phyloP scores from a whole-genome alignment of 1,139 yeast genomes.

The Tardiomyces blankii region DNA sequence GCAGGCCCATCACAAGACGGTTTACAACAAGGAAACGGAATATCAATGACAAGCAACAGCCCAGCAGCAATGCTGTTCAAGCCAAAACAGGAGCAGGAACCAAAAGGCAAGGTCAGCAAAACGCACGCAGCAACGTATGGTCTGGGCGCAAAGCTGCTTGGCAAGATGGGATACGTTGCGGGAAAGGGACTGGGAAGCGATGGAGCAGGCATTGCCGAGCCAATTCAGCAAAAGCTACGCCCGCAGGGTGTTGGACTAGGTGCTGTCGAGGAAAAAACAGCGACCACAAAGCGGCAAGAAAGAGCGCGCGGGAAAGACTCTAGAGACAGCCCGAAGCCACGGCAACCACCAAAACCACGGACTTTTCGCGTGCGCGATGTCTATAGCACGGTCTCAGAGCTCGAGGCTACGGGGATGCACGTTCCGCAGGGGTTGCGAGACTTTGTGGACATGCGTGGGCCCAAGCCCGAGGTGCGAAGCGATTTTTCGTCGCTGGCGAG shows the following conservation, averaged over 20 bases:
- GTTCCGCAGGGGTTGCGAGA: constrained; percentile 28
- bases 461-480: constrained; percentile 8
- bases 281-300: constrained; percentile 11
- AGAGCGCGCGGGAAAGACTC: neutral
- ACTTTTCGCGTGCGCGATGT: constrained; percentile 14
- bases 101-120: neutral
- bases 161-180: constrained; percentile 76
- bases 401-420: constrained; percentile 27
- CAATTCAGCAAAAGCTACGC: constrained; percentile 43
- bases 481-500: constrained; percentile 6
- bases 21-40: too few relatives aligned
- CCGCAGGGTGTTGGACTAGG: constrained; percentile 68
- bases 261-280: constrained; percentile 33
- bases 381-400: constrained; percentile 29
- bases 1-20: too few relatives aligned
- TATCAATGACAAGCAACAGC: neutral
- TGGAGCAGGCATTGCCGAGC: constrained; percentile 64
- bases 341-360: constrained; percentile 1
- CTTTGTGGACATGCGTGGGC: constrained; percentile 20
- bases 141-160: constrained; percentile 69
- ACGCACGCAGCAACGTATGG: constrained; percentile 40
- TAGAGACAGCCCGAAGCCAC: neutral
- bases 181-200: constrained; percentile 75
- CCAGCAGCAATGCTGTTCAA: neutral
- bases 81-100: neutral